Evolutionary conservation across 441 rosid genomes (phyloP), one percentile per base, ranked within the genome.

Genomic region (Pelargonium myrrhifolium): DNA sequence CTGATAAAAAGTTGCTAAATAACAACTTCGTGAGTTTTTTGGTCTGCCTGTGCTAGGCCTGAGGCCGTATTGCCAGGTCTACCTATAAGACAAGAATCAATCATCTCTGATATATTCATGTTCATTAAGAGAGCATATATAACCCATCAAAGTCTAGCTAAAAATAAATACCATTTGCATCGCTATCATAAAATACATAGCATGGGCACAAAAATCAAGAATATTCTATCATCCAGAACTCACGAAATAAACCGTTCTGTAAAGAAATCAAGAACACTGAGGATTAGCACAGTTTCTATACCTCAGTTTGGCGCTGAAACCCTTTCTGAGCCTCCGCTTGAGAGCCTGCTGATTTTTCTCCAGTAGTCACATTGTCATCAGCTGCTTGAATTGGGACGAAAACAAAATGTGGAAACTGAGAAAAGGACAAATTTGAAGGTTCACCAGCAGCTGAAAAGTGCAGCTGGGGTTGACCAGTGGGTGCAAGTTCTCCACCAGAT

Each of bases 401-500:
- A 10, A 45, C 51, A 45, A 45, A 45, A 45, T 45, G 51, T 45
- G 51, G 51, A 45, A 45, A 45, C 51, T 45, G 51, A 45, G 51
- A 45, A 11, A 11, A 45, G n/a, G 51, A 45, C 51, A 11, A 45
- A 14, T 45, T 69, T 60, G 78, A 65, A 11, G 75, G 66, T 51
- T 72, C 83, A 72, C 72, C 80, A 64, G 78, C 77, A 49, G 72
- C 31, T 18, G 70, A 63, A 71, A 71, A 73, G 2, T 45, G 51
- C 55, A 79, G 80, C 10, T 71, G 78, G 56, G 71, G 68, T 49
- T 79, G 81, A 49, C 80, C 76, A 43, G 10, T 2, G 14, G 64
- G 66, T 62, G 77, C 65, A 18, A 47, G 79, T 39, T 76, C 76
- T 49, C 49, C 82, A 66, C 64, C 64, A 39, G 74, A 69, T 53